Percentiles rank a stretch among this genome's conserved stretches.
Conservation (phyloP, 2,329 filamentous ascomycete genomes). For the Cryoendolithus antarcticus region DNA sequence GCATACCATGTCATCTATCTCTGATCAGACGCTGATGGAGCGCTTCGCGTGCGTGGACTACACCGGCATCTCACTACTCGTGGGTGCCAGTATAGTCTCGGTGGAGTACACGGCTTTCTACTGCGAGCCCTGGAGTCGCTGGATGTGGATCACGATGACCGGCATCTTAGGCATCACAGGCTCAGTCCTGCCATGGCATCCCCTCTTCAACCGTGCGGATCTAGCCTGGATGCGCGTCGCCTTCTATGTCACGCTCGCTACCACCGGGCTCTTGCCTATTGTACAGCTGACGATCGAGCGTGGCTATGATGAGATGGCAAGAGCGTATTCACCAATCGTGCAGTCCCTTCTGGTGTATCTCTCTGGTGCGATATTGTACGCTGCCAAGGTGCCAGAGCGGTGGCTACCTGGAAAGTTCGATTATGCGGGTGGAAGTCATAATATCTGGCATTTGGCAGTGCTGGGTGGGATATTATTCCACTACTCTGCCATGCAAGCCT, state of each 20-base stretch:
- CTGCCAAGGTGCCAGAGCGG: conserved; percentile 81
- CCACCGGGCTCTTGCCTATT: conserved; percentile 81
- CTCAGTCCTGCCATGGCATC: conserved; percentile 90
- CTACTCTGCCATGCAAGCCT: conserved; percentile 88
- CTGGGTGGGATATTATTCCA: conserved; percentile 91
- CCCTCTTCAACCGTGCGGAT: conserved; percentile 80
- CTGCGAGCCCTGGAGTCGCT: conserved; percentile 80
- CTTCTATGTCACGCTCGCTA: conserved; percentile 78
- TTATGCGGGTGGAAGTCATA: conserved; percentile 89
- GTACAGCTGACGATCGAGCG: conserved; percentile 70
- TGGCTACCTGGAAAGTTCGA: conserved; percentile 92
- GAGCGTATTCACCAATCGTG: conserved; percentile 77
- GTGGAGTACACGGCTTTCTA: conserved; percentile 99
- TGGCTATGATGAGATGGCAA: conserved; percentile 63
- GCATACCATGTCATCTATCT: conserved; percentile 98
- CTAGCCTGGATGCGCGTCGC: conserved; percentile 87
- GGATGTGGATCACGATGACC: conserved; percentile 73
- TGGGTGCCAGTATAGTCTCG: conserved; percentile 93
- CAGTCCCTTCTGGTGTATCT: conserved; percentile 85
- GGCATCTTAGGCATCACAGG: conserved; percentile 71
- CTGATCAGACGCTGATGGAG: conserved; percentile 77
- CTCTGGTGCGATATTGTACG: conserved; percentile 73
- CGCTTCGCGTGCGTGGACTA: conserved; percentile 97
- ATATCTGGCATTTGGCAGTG: conserved; percentile 93
- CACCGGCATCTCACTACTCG: conserved; percentile 88